Evolutionary conservation across 2,329 filamentous ascomycete genomes (phyloP).

Genomic region (Aspergillus tamarii): DNA sequence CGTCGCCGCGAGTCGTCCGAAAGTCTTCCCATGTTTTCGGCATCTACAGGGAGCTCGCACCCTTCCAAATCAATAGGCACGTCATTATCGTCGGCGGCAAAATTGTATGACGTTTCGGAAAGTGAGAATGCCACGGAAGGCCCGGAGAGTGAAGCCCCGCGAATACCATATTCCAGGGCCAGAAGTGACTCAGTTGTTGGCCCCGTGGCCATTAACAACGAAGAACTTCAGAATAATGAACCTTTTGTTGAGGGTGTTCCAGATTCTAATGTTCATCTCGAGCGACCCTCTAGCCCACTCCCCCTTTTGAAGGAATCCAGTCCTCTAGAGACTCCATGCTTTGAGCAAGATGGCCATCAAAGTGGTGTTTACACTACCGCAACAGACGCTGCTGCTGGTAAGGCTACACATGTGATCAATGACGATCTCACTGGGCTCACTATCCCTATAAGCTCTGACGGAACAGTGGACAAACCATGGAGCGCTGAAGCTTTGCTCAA

Average conservation of each 20-base stretch:
- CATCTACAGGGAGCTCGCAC: constrained; percentile 62
- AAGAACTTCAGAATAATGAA: constrained; percentile 26
- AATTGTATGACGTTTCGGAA: constrained; percentile 26
- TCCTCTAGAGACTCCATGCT: constrained; percentile 24
- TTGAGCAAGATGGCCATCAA: constrained; percentile 14
- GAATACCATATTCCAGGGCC: constrained; percentile 6
- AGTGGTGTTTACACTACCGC: neutral
- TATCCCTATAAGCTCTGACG: constrained; percentile 38
- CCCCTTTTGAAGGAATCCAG: constrained; percentile 41
- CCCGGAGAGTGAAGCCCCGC: constrained; percentile 13
- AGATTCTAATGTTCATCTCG: constrained; percentile 43
- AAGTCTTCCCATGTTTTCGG: constrained; percentile 66
- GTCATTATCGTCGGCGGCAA: constrained; percentile 48
- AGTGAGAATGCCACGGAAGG: constrained; percentile 28
- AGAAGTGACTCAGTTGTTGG: constrained; percentile 16
- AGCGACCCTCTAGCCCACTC: constrained; percentile 46
- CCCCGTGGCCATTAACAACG: constrained; percentile 18
- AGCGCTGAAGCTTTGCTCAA: constrained; percentile 42
- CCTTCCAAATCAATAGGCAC: constrained; percentile 55
- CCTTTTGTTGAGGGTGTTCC: constrained; percentile 30
- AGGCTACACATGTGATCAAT: constrained; percentile 16
- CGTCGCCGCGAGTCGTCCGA: constrained; percentile 62
- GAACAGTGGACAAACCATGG: constrained; percentile 42
- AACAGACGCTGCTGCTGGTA: constrained; percentile 6
- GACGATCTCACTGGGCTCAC: constrained; percentile 28